These are phyloP conservation scores for Cryptosporidium bovis DNA, from an alignment of 169 alveolate genomes.

Conservation along the genomic window DNA sequence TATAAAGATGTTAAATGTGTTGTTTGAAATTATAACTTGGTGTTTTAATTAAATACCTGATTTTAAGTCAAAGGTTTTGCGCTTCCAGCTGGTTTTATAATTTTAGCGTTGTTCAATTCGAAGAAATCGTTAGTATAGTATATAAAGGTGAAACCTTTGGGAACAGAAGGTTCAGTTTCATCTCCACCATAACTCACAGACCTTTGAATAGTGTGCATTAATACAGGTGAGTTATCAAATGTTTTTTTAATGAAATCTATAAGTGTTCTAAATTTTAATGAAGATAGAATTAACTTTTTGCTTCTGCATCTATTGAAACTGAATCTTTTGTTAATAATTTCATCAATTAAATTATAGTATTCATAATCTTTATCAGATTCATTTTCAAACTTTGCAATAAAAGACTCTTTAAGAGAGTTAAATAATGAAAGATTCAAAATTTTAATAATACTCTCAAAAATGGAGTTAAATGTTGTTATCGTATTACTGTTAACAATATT, in stretches of 20 bases:
- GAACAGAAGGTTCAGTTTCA: too few species aligned
- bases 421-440: not conserved
- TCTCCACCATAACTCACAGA: not conserved
- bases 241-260: not conserved
- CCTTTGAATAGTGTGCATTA: not conserved
- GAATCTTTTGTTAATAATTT: conserved; percentile 9
- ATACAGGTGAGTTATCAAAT: not conserved
- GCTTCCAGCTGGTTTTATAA: too few species aligned
- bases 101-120: too few species aligned
- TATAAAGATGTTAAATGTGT: too few species aligned
- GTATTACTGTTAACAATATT: too few species aligned
- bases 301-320: conserved; percentile 22
- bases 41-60: too few species aligned
- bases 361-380: not conserved
- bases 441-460: not conserved
- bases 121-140: too few species aligned
- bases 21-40: too few species aligned
- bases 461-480: too few species aligned
- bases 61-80: too few species aligned
- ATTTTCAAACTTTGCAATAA: not conserved
- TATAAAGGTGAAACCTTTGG: too few species aligned
- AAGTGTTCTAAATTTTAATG: not conserved
- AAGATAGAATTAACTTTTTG: not conserved
- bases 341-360: not conserved
- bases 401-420: conserved; percentile 1